Percentiles rank a stretch among this genome's conserved stretches.
Evolutionary conservation across 164 flowering plant species (phyloP).

Genomic region (Stephania japonica): DNA sequence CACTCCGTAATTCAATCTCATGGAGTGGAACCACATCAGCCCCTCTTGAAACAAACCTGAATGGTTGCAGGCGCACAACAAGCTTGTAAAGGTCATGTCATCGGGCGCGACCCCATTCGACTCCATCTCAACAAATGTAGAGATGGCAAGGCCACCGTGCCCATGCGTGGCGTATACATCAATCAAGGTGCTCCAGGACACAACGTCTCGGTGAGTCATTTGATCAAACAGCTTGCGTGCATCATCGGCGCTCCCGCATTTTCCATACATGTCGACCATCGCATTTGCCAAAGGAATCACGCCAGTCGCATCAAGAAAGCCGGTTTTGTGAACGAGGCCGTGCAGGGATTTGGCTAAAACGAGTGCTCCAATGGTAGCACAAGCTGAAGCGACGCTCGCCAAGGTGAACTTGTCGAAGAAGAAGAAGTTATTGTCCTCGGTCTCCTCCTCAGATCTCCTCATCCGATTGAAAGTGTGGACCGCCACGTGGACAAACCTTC

Average conservation of each 20-base stretch:
- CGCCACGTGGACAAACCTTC: constrained; percentile 8
- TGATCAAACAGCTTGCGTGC: constrained; percentile 19
- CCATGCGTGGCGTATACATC: constrained; percentile 21
- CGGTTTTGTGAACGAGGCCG: constrained; percentile 13
- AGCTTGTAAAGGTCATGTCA: constrained; percentile 18
- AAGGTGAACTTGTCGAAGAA: constrained; percentile 14
- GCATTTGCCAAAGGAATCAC: constrained; percentile 19
- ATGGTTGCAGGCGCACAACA: constrained; percentile 23
- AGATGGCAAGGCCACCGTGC: constrained; percentile 10
- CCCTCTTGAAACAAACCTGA: constrained; percentile 18
- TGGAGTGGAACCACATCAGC: constrained; percentile 11
- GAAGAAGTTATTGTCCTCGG: too few relatives aligned
- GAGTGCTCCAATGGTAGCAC: constrained; percentile 17
- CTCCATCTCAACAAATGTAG: constrained; percentile 14
- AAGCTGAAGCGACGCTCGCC: constrained; percentile 20
- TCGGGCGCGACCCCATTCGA: constrained; percentile 15
- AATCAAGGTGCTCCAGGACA: constrained; percentile 24
- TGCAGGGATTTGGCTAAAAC: constrained; percentile 19
- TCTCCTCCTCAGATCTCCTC: constrained; percentile 13
- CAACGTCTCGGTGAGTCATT: constrained; percentile 15
- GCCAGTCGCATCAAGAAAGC: constrained; percentile 9
- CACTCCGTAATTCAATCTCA: constrained; percentile 12
- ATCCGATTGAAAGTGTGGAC: constrained; percentile 7
- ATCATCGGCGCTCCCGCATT: constrained; percentile 16
- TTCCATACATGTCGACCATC: constrained; percentile 22